Base-by-base conservation (phyloP, 345 rosid genomes). In the Aquilaria sinensis region DNA sequence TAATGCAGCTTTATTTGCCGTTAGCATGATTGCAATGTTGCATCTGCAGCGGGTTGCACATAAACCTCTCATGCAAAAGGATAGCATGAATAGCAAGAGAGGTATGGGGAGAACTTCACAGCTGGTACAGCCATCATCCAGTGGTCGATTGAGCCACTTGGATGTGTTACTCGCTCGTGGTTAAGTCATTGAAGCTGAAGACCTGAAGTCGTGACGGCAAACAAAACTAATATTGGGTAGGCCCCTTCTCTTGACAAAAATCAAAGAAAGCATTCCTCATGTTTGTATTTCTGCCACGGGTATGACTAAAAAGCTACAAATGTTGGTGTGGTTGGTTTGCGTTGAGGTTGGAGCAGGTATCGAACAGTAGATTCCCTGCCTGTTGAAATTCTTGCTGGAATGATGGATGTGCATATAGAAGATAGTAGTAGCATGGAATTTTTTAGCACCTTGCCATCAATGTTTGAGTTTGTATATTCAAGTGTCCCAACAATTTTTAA, bases 121-220 rank as follows among this genome's bases (percentile, higher is more conserved):
- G 67, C 67, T 68, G 41, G 81, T 74, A 55, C 71, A 63, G 30
- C 69, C 85, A 13, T 75, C 86, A 47, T 68, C 83, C 47, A 63
- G 58, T 31, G 62, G 49, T 65, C 60, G 31, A 61, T 61, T 76
- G 63, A 75, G 81, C 70, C 85, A 70, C 37, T 70, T 90, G 78
- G 89, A 90, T 75, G 99, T 88, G 67, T 75, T 76, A 78, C 72
- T 77, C 70, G 96, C 96, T 51, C 82, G 86, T 66, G 97, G 97
- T 68, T 94, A 66, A 81, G 68, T 23, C 43, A 37, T 37, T 37
- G 43, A 37, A 37, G 7, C 66, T 55, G 14, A 61, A 54, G 53
- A 61, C 31, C 49, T 31, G 48, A 51, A 41, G 23, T 49, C 15
- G 0, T 13, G 31, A 48, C 32, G 7, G 41, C 50, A 7, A 62